A percentile compares a stretch with the other conserved stretches of the same genome.
These are phyloP conservation scores for Amoeboaphelidium protococcarum DNA, from an alignment of 371 early-diverging fungal species.

Conservation along the genomic window DNA sequence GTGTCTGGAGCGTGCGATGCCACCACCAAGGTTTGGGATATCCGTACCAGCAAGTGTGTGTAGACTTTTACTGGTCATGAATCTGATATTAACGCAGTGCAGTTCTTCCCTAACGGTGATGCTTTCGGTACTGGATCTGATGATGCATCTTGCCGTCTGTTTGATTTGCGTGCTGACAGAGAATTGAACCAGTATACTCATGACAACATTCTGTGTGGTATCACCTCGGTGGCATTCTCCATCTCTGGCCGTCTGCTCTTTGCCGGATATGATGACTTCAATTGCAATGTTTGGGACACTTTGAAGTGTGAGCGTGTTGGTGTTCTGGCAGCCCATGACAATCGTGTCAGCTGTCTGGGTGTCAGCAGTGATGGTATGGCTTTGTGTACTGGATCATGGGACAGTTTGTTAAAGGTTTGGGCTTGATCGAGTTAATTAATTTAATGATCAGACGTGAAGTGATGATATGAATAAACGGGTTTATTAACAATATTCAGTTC, in stretches of 20 bases:
- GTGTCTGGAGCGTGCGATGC: conserved; percentile 92
- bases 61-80: conserved; percentile 92
- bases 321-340: conserved; percentile 79
- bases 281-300: conserved; percentile 94
- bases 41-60: conserved; percentile 70
- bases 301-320: conserved; percentile 80
- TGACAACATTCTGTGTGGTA: conserved; percentile 78
- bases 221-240: conserved; percentile 86
- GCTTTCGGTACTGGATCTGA: conserved; percentile 92
- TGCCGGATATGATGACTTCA: conserved; percentile 92
- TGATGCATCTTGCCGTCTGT: conserved; percentile 84
- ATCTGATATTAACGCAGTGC: conserved; percentile 88
- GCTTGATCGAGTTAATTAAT: no score
- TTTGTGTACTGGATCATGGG: conserved; percentile 92
- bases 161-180: conserved; percentile 84
- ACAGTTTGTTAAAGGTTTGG: conserved; percentile 67
- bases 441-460: no score
- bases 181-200: conserved; percentile 83
- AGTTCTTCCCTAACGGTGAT: conserved; percentile 93
- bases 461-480: no score
- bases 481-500: no score
- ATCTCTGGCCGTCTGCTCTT: conserved; percentile 77
- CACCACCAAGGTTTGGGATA: conserved; percentile 94
- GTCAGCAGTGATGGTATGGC: conserved; percentile 89
- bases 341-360: conserved; percentile 84